Base-by-base conservation (phyloP, 148 eudicot genomes). In the Talinum fruticosum region DNA sequence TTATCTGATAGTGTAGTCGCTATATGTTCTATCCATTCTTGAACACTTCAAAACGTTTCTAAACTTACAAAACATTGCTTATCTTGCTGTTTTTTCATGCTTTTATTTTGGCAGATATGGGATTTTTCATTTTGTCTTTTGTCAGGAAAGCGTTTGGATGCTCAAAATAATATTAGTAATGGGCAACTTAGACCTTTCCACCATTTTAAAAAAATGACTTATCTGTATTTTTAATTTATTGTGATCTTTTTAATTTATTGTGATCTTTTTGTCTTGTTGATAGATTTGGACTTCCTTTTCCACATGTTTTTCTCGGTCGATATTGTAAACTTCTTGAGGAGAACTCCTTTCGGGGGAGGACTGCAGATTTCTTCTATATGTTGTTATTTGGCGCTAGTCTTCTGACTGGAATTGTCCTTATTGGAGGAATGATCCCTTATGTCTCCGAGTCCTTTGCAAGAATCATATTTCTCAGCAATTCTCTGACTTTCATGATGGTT, bases 311-410 rank as follows among this genome's bases (percentile, higher is more conserved):
- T 80, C 96, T 95, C 10, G 97, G 94, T 67, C 92, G 97, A 30
- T 95, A 92, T 89, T 95, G 99, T 84, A 95, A 92, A 83, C 99
- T 95, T 86, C 97, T 95, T 53, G 99, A 95, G 83, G 99, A 95
- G 81, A 92, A 95, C 74, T 92, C 99, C 32, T 95, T 95, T 81
- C 82, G 99, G 79, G 94, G 96, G 70, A 89, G 94, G 82, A 92
- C 97, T 14, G 99, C 99, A 2, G 99, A 95, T 89, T 95, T 95
- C 90, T 93, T 95, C 73, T 95, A 92, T 79, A 95, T 95, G 99
- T 89, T 95, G 75, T 83, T 95, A 67, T 92, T 93, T 81, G 99
- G 99, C 69, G 99, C 99, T 44, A 76, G 90, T 81, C 91, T 91
- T 81, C 82, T 95, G 78, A 95, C 97, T 59, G 94, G 96, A 29